Conservation (phyloP, 345 rosid genomes). For the Garcia nutans region DNA sequence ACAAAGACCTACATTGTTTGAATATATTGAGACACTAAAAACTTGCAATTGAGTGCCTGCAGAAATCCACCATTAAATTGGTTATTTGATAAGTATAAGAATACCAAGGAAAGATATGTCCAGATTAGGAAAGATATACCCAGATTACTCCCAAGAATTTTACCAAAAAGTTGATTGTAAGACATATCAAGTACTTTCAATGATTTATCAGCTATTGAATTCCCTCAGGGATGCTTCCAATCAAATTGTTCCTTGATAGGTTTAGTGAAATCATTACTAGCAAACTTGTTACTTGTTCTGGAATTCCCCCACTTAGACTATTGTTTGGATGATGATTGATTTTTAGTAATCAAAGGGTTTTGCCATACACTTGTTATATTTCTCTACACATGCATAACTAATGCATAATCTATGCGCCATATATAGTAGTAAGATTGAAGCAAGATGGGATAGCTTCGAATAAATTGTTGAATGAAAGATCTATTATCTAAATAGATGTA, state of each 20-base stretch:
- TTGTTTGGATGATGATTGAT: neutral
- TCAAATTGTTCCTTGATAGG: slow-evolving; percentile 19
- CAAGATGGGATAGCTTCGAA: slow-evolving; percentile 2
- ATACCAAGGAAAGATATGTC: neutral
- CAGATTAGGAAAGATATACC: slow-evolving; percentile 1
- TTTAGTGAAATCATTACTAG: slow-evolving; percentile 9
- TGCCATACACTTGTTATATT: neutral
- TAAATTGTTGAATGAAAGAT: neutral
- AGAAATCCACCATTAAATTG: too few species aligned
- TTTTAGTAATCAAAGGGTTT: slow-evolving; percentile 10
- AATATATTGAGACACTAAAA: too few species aligned
- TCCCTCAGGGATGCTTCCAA: neutral
- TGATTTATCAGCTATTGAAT: slow-evolving; percentile 4
- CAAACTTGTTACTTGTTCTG: neutral
- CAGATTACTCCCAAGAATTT: slow-evolving; percentile 8
- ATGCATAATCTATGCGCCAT: neutral
- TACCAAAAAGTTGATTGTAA: too few species aligned
- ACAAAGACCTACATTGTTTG: too few species aligned
- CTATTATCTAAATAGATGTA: neutral
- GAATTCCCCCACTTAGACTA: too few species aligned
- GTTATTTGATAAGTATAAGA: too few species aligned
- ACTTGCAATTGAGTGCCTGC: too few species aligned
- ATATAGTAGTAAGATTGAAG: neutral
- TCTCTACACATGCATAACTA: slow-evolving; percentile 13
- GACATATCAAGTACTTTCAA: slow-evolving; percentile 25